A percentile compares a stretch with the other conserved stretches of the same genome.
Conservation (phyloP, 208 protist genomes). For the Trypanosoma rangeli region DNA sequence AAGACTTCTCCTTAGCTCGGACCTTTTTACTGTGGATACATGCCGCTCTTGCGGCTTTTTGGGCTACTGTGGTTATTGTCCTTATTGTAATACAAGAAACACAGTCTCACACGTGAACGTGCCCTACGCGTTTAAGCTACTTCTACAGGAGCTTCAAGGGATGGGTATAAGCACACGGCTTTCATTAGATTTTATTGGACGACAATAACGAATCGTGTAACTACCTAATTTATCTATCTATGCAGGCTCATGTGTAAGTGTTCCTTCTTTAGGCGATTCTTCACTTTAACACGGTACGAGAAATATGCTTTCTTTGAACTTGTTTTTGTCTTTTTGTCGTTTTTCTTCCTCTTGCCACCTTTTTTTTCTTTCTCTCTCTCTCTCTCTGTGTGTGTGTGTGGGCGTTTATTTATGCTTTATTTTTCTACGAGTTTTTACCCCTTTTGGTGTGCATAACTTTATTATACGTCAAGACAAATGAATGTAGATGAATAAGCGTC, state of each 20-base stretch:
- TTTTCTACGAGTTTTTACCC: not conserved
- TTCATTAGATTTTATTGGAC: slow-evolving; percentile 25
- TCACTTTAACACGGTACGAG: slow-evolving; percentile 17
- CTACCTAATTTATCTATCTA: slow-evolving; percentile 10
- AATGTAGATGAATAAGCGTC: not conserved
- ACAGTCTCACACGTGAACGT: slow-evolving; percentile 93
- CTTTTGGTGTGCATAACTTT: not conserved
- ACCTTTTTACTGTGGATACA: slow-evolving; percentile 96
- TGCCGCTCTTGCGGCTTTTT: slow-evolving; percentile 94
- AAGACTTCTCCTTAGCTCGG: slow-evolving; percentile 97
- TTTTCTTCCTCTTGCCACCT: not conserved
- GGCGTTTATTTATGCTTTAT: not conserved
- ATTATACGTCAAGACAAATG: not conserved
- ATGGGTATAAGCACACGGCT: slow-evolving; percentile 28
- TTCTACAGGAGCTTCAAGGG: slow-evolving; percentile 99
- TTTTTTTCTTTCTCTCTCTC: not conserved
- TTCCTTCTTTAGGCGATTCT: slow-evolving; percentile 14
- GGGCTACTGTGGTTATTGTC: slow-evolving; percentile 91
- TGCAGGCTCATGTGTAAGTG: slow-evolving; percentile 12
- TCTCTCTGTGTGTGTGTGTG: not conserved
- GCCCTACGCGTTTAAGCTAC: slow-evolving; percentile 99
- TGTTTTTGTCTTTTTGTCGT: slow-evolving; percentile 20
- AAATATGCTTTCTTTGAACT: slow-evolving; percentile 19
- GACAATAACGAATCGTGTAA: slow-evolving; percentile 5
- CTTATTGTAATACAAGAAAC: slow-evolving; percentile 92